Evolutionary conservation across 169 alveolate genomes (phyloP), one percentile per base, ranked within the genome.

Genomic region (Eimeria maxima): DNA sequence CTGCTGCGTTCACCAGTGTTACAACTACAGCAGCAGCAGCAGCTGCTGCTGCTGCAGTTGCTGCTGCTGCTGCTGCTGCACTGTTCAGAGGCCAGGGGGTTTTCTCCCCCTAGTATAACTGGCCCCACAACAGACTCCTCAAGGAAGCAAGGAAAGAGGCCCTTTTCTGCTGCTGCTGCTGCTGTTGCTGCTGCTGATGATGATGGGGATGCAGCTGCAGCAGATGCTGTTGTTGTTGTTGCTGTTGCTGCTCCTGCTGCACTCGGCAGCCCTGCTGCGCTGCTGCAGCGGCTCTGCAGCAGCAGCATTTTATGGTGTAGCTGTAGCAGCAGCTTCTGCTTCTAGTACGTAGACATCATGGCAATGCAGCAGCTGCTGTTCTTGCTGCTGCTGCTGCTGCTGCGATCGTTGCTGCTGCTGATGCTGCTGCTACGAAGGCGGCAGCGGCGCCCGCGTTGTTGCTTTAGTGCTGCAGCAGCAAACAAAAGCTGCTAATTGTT

Each of bases 31-130:
- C 83, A 6, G 83, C 83, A 24, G 83, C 45, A 65, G 74, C 74
- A 65, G 24, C 33, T 65, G 27, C 74, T 65, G 74, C 74, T 65
- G 74, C 74, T 65, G 74, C 74, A 10, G 74, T 22, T 73, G 83
- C 83, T 38, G 83, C 83, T 73, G 83, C 83, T 29, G 50, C 44
- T 29, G 83, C 83, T 29, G 83, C 83, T 73, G 83, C 45, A 73
- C n/a, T 73, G 24, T 24, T 42, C 47, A 3, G 33, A 14, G 13
- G 38, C 22, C 13, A 47, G 38, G 13, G 50, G 13, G 20, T 73
- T 42, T 16, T 73, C 83, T 20, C 83, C 83, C 6, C 83, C 83
- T 47, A 73, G 83, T 7, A 73, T 14, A 8, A 73, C n/a, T 6
- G 83, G 83, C n/a, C 50, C 13, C 55, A 73, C 18, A 47, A 73